Conservation (phyloP, 352 stramenopile genomes). For the Globisporangium abappressorium region DNA sequence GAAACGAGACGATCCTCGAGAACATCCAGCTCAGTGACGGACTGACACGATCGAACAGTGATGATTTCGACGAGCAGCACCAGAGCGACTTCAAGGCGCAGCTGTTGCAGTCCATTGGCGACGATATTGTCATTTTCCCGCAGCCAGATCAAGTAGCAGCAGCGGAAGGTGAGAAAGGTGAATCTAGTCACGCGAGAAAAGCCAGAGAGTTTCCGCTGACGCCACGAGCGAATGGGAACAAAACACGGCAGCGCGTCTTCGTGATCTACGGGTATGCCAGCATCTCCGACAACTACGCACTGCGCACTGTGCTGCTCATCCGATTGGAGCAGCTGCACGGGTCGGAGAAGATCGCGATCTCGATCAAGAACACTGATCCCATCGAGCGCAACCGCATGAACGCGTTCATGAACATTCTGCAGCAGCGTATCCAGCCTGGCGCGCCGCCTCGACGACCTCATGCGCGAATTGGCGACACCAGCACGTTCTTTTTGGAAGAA, state of each 20-base stretch:
- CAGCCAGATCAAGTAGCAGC: conserved; percentile 9
- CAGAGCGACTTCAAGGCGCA: conserved; percentile 42
- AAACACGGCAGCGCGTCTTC: conserved; percentile 26
- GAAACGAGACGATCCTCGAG: conserved; percentile 19
- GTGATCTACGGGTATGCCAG: conserved; percentile 58
- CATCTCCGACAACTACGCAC: conserved; percentile 35
- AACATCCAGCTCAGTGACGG: conserved; percentile 10
- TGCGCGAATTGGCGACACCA: conserved; percentile 39
- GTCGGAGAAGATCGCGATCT: conserved; percentile 64
- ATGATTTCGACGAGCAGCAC: conserved; percentile 15
- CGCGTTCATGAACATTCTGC: conserved; percentile 49
- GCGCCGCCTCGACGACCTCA: conserved; percentile 40
- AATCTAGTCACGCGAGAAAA: conserved; percentile 4
- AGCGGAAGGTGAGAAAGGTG: not conserved
- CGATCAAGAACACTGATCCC: conserved; percentile 69
- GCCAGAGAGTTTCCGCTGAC: conserved; percentile 9
- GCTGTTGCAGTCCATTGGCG: conserved; percentile 43
- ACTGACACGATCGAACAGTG: conserved; percentile 20
- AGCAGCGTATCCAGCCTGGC: conserved; percentile 60
- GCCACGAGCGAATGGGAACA: conserved; percentile 10
- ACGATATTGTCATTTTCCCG: conserved; percentile 59
- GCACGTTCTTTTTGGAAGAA: conserved; percentile 52
- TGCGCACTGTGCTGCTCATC: conserved; percentile 54
- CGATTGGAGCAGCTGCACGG: conserved; percentile 65
- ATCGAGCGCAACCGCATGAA: conserved; percentile 44